A percentile compares a stretch with the other conserved stretches of the same genome.
These are phyloP conservation scores for Calonectria pauciramosa DNA, from an alignment of 2,329 filamentous ascomycete species.

Conservation along the genomic window DNA sequence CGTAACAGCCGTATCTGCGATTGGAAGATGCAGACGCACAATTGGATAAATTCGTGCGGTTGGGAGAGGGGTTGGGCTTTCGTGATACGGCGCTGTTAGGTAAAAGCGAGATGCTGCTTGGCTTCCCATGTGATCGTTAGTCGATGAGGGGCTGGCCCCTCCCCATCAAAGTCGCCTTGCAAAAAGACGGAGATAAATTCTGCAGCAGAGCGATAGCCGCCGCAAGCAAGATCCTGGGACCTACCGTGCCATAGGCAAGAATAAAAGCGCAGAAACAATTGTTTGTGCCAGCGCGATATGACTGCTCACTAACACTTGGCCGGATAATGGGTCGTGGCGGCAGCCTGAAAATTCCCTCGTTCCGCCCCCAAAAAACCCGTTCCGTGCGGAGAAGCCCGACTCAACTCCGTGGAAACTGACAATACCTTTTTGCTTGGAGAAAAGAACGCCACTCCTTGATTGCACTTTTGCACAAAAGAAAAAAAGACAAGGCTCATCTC, in stretches of 20 bases:
- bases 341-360: constrained; percentile 26
- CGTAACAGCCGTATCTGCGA: background rate
- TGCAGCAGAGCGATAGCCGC: background rate
- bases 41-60: background rate
- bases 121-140: constrained; percentile 8
- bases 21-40: background rate
- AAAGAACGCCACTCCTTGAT: background rate
- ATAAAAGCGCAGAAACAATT: constrained; percentile 9
- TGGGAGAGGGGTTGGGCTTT: background rate
- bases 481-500: background rate
- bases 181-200: background rate
- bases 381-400: constrained; percentile 20
- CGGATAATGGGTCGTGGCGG: constrained; percentile 8
- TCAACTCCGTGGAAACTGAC: background rate
- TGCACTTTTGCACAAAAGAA: background rate
- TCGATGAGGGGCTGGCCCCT: background rate
- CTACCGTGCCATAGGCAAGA: background rate
- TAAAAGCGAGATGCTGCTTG: background rate
- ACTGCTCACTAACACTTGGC: constrained; percentile 13
- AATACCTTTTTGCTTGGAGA: background rate
- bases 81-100: background rate
- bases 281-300: background rate
- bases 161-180: background rate
- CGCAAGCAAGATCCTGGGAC: background rate
- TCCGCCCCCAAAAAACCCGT: constrained; percentile 18